phyloP scores from a whole-genome alignment of 1,284 basidiomycete species.

The Bondarzewia mesenterica region DNA sequence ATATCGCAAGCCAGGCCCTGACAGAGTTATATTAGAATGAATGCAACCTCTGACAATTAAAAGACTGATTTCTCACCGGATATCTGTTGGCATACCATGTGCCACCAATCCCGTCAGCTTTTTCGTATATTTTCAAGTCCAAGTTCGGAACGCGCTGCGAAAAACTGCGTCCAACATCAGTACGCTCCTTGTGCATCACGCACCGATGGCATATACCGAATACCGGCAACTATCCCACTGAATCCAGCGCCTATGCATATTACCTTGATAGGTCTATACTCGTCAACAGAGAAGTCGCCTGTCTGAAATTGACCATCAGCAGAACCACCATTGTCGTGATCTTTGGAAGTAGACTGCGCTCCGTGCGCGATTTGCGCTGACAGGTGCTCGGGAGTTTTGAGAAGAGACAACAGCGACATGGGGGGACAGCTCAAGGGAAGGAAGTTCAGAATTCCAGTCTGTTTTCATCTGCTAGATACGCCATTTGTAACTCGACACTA shows the following conservation, averaged over 20 bases:
- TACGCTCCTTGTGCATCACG: neutral
- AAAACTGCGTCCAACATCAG: conserved; percentile 27
- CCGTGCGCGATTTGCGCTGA: neutral
- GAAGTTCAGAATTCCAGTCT: no score
- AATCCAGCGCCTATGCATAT: conserved; percentile 44
- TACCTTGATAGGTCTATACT: conserved; percentile 38
- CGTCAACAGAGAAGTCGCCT: conserved; percentile 31
- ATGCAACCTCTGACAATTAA: neutral
- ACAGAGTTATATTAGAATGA: neutral
- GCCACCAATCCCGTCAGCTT: conserved; percentile 48
- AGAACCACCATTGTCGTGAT: neutral
- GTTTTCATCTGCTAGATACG: no score
- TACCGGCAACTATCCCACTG: conserved; percentile 44
- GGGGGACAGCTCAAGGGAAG: no score
- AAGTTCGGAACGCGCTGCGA: conserved; percentile 46
- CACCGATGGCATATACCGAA: conserved; percentile 26
- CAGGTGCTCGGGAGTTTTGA: no score
- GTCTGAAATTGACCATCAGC: neutral
- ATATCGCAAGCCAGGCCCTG: conserved; percentile 44
- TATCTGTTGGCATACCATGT: conserved; percentile 43
- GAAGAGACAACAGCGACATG: no score
- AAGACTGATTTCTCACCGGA: conserved; percentile 12
- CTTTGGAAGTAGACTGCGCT: neutral
- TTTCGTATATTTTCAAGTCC: conserved; percentile 51
- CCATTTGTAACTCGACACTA: no score